These are phyloP conservation scores for Hymenoscyphus fructigenus DNA, from an alignment of 2,329 filamentous ascomycete species.

Conservation along the genomic window DNA sequence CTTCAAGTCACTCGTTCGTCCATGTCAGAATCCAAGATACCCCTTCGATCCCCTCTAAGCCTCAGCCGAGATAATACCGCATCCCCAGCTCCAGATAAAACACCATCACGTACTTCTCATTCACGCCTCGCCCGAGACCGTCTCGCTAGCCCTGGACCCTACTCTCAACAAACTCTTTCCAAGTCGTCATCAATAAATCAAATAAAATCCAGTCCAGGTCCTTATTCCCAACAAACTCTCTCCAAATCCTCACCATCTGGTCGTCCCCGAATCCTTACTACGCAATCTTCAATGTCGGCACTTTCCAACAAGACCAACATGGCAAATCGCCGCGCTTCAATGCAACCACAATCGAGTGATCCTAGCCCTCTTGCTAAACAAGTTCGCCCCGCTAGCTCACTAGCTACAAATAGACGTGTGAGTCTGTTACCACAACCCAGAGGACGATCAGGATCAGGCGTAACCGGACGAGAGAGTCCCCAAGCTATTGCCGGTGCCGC, in stretches of 20 bases:
- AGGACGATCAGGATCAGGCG: constrained; percentile 31
- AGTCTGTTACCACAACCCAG: constrained; percentile 53
- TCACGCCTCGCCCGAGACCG: constrained; percentile 51
- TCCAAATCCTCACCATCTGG: constrained; percentile 41
- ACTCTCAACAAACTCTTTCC: constrained; percentile 46
- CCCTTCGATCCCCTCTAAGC: constrained; percentile 32
- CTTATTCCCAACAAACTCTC: constrained; percentile 47
- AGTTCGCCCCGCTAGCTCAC: constrained; percentile 55
- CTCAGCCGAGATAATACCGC: constrained; percentile 27
- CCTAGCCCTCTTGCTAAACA: constrained; percentile 28
- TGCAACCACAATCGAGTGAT: constrained; percentile 48
- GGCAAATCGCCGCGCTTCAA: constrained; percentile 50
- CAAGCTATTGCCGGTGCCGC: constrained; percentile 48
- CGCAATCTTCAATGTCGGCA: constrained; percentile 45
- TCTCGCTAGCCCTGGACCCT: constrained; percentile 52
- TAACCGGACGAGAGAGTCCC: constrained; percentile 50
- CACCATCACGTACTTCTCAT: constrained; percentile 31
- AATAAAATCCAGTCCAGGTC: constrained; percentile 46
- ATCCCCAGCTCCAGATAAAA: constrained; percentile 31
- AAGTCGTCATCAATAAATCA: constrained; percentile 32
- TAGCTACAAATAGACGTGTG: constrained; percentile 50
- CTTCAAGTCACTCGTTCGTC: constrained; percentile 27
- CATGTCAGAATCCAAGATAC: constrained; percentile 34
- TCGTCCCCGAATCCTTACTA: constrained; percentile 28
- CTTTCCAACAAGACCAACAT: constrained; percentile 25